A percentile compares a stretch with the other conserved stretches of the same genome.
Evolutionary conservation across 1,139 yeast genomes (phyloP).

Genomic region (Magnusiomyces sp.): DNA sequence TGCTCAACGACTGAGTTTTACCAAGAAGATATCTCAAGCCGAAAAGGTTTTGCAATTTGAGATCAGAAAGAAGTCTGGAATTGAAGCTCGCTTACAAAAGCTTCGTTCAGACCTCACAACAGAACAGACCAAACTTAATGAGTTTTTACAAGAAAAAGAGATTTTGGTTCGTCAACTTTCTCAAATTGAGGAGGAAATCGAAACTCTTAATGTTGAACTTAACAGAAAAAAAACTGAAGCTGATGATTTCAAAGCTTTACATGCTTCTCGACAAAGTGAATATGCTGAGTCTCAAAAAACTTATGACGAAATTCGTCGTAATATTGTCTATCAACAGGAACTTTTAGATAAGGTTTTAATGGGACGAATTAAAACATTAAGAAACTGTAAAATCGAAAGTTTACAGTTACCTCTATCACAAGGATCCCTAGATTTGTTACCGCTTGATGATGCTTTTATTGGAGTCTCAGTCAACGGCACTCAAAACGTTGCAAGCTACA

Average conservation of each 20-base stretch:
- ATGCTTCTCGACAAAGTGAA: conserved; percentile 10
- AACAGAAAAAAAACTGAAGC: conserved; percentile 4
- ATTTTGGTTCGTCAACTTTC: conserved; percentile 16
- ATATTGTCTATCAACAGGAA: conserved; percentile 36
- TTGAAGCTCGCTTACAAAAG: conserved; percentile 38
- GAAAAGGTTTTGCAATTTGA: conserved; percentile 60
- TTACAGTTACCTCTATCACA: conserved; percentile 54
- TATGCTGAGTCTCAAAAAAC: conserved; percentile 26
- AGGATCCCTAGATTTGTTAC: conserved; percentile 50
- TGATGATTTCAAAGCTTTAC: conserved; percentile 9
- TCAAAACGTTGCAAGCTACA: too few relatives aligned
- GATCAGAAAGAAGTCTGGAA: conserved; percentile 45
- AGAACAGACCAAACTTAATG: conserved; percentile 33
- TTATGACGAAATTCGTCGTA: not conserved
- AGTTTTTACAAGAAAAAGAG: conserved; percentile 30
- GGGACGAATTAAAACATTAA: conserved; percentile 53
- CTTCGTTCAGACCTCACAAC: conserved; percentile 33
- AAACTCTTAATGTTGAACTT: conserved; percentile 14
- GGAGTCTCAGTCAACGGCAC: too few relatives aligned
- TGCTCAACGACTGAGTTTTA: conserved; percentile 54
- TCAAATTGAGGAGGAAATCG: conserved; percentile 23
- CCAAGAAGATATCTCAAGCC: conserved; percentile 53
- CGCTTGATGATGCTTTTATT: conserved; percentile 26
- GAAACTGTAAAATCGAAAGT: conserved; percentile 69
- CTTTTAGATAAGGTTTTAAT: conserved; percentile 46